Base-by-base conservation (phyloP, 2,329 filamentous ascomycete species). In the Colletotrichum spaethianum region DNA sequence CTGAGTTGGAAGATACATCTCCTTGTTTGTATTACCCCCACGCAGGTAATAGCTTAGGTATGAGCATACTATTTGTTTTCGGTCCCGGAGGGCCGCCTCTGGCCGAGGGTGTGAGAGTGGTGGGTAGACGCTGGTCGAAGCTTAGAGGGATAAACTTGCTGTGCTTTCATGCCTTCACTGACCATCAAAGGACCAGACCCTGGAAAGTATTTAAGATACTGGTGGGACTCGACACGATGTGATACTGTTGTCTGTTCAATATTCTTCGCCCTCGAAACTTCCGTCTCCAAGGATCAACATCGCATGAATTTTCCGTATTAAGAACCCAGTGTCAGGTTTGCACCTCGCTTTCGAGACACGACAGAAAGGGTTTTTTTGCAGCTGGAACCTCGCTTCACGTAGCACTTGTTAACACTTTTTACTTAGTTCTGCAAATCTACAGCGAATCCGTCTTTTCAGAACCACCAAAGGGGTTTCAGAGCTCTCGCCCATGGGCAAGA, bases 401-500 rank as follows among this genome's bases (percentile, higher is more conserved):
- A 31, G 18, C 7, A 31, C 48, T 31, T 52, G 14, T 4, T 6
- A 26, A 28, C 26, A 52, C 16, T 31, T 14, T 14, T 31, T 8
- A 9, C 16, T 16, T 8, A 6, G 6, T 20, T 18, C 26, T 11
- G 26, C 14, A 26, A 52, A 28, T 18, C 48, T 7, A 20, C 16
- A 31, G 9, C 26, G 16, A 31, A 31, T 11, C 8, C 16, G 4
- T 26, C 20, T 52, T 18, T 50, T 26, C 18, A 36, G 18, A 53
- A 8, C 4, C 20, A 23, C 1, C 28, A 38, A 12, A 63, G 7
- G 20, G 14, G 20, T 20, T 1, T 3, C 28, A 67, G 33, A 40
- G 28, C 33, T 31, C 40, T 23, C 20, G 14, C 16, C 67, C 18
- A 74, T 74, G 64, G 59, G 36, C n/a, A 74, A 73, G n/a, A 70